These are phyloP conservation scores for Karstenula rhodostoma DNA, from an alignment of 2,329 filamentous ascomycete species.

Conservation along the genomic window DNA sequence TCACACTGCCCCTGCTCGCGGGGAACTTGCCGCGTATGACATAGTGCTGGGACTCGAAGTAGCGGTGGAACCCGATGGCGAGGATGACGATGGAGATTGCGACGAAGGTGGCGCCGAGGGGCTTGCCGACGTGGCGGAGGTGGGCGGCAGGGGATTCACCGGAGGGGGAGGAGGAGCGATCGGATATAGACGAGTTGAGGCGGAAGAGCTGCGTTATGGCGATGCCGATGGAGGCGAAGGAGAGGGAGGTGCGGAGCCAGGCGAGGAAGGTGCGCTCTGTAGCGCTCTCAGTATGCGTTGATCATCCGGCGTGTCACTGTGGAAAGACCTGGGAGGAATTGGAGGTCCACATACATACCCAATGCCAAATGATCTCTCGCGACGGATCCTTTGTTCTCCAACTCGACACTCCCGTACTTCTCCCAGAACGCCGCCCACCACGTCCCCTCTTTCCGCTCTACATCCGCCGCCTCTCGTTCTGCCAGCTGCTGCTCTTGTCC, in stretches of 20 bases:
- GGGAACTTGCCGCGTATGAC: conserved; percentile 82
- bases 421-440: conserved; percentile 66
- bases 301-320: neutral
- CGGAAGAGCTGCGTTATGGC: conserved; percentile 86
- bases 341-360: conserved; percentile 65
- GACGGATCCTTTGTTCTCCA: conserved; percentile 87
- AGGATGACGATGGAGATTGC: conserved; percentile 78
- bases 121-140: conserved; percentile 44
- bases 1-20: conserved; percentile 76
- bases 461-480: conserved; percentile 32
- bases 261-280: conserved; percentile 84
- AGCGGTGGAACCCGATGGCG: conserved; percentile 78
- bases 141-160: conserved; percentile 18
- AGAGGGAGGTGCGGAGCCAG: conserved; percentile 82
- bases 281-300: neutral
- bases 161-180: conserved; percentile 28
- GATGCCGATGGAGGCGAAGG: conserved; percentile 83
- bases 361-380: conserved; percentile 83
- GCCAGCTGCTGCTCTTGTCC: conserved; percentile 20
- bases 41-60: conserved; percentile 81
- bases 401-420: conserved; percentile 72
- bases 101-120: conserved; percentile 74
- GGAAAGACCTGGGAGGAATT: conserved; percentile 27
- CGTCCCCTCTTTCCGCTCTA: conserved; percentile 34
- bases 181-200: conserved; percentile 69